Evolutionary conservation across 164 flowering plant species (phyloP).

Genomic region (Warburgia ugandensis): DNA sequence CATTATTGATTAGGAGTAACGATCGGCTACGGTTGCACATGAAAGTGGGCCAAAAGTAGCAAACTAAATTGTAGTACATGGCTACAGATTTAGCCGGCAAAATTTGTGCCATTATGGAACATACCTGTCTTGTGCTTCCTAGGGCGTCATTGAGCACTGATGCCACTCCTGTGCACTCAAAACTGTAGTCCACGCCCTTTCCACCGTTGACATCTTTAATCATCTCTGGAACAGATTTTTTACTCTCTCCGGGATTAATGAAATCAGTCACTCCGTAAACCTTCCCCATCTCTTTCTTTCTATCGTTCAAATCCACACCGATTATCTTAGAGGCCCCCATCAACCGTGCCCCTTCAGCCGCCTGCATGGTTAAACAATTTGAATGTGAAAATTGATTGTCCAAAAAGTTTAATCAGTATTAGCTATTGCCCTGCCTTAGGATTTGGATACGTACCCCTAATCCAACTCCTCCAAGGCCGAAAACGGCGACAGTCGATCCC

Average conservation of each 20-base stretch:
- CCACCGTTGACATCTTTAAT: constrained; percentile 38
- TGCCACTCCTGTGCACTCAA: constrained; percentile 40
- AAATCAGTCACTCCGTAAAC: constrained; percentile 46
- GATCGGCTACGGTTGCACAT: too few relatives aligned
- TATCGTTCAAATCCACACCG: constrained; percentile 32
- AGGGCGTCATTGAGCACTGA: constrained; percentile 31
- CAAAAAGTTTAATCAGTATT: too few relatives aligned
- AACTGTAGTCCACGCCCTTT: constrained; percentile 41
- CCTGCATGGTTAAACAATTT: too few relatives aligned
- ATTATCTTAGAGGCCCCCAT: constrained; percentile 40
- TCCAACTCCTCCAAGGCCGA: constrained; percentile 52
- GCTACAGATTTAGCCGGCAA: too few relatives aligned
- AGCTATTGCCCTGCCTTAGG: too few relatives aligned
- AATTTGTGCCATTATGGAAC: too few relatives aligned
- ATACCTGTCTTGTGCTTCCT: constrained; percentile 32
- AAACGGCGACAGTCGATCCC: constrained; percentile 39
- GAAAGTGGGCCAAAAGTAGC: too few relatives aligned
- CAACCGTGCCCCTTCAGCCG: constrained; percentile 24
- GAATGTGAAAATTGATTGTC: too few relatives aligned
- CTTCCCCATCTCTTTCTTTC: constrained; percentile 25
- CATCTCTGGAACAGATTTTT: constrained; percentile 24
- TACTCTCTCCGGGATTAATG: constrained; percentile 17
- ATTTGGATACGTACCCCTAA: constrained; percentile 36
- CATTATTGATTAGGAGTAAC: too few relatives aligned
- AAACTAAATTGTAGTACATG: too few relatives aligned